Base-by-base conservation (phyloP, 2,329 filamentous ascomycete species). In the Leptographium radiaticola region DNA sequence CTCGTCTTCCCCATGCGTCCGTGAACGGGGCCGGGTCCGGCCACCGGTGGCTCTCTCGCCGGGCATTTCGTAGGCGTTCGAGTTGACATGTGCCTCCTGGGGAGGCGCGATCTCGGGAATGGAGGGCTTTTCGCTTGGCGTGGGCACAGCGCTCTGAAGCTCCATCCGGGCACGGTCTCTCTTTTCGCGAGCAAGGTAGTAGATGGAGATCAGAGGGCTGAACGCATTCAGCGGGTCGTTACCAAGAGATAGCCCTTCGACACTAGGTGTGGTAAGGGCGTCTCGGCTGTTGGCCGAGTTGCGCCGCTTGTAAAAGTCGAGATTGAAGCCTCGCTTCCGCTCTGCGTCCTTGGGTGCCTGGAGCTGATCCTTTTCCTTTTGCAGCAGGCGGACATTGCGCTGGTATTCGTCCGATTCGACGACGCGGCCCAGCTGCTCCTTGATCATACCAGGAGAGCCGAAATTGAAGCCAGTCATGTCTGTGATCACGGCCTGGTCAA, bases 381-480 rank as follows among this genome's bases (percentile, higher is more conserved):
- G 81, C 40, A 81, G 79, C 13, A 84, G 70, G 53, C 82, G 80
- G n/a, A 95, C 75, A 7, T 89, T 89, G 55, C 84, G 81, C 62
- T 95, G 89, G 61, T 98, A 98, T 43, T 97, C 91, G 8, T 95
- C 89, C 0, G 90, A 96, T 62, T 94, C 87, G 56, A 98, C 79
- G n/a, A 90, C 80, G 58, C 86, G 87, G 11, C 83, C 87, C 45
- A 98, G 77, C 65, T 96, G 88, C 3, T 80, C 73, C 54, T 80
- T 84, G 64, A 98, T 96, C 54, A 81, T 80, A 52, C 96, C 89
- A 1, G 89, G 79, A 0, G 88, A 79, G 1, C 93, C 93, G 71
- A 97, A 98, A 67, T 97, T 95, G 67, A 98, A 98, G 2, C 93
- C 93, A 30, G 89, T 94, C 93, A 98, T 98, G 61, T 87, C 90